These are phyloP conservation scores for Candida corydali DNA, from an alignment of 805 yeast species.

Conservation along the genomic window DNA sequence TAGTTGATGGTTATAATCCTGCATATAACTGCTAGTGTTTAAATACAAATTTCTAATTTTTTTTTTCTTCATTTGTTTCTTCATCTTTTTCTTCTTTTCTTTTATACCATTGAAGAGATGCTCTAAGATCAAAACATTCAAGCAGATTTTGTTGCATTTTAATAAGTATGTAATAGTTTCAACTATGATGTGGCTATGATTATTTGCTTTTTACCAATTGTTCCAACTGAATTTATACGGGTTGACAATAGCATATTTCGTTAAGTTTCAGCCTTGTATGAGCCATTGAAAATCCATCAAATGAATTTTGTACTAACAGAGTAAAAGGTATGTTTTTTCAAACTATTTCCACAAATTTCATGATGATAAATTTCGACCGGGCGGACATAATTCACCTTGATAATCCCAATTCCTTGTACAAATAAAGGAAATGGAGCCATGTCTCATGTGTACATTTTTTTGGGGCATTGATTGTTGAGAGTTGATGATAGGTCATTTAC, in stretches of 20 bases:
- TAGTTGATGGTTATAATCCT: too few relatives aligned
- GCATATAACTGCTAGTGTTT: too few relatives aligned
- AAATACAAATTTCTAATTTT: not conserved
- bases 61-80: not conserved
- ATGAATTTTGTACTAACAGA: too few relatives aligned
- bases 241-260: slow-evolving; percentile 48
- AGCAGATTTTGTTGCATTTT: slow-evolving; percentile 3
- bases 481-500: slow-evolving; percentile 47
- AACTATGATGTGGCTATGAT: slow-evolving; percentile 32
- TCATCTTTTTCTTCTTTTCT: slow-evolving; percentile 1
- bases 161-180: slow-evolving; percentile 4
- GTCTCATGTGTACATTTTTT: slow-evolving; percentile 41
- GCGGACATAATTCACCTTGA: slow-evolving; percentile 42
- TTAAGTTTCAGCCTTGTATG: slow-evolving; percentile 54
- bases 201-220: slow-evolving; percentile 48
- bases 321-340: slow-evolving; percentile 13
- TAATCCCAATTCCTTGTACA: slow-evolving; percentile 40
- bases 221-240: slow-evolving; percentile 47
- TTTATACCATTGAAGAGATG: not conserved
- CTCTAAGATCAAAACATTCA: not conserved
- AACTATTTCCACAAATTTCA: slow-evolving; percentile 16
- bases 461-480: slow-evolving; percentile 35
- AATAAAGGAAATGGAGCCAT: slow-evolving; percentile 39
- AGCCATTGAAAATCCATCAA: too few relatives aligned
- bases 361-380: slow-evolving; percentile 49